phyloP scores from a whole-genome alignment of 345 rosid species.

The Excoecaria agallocha region DNA sequence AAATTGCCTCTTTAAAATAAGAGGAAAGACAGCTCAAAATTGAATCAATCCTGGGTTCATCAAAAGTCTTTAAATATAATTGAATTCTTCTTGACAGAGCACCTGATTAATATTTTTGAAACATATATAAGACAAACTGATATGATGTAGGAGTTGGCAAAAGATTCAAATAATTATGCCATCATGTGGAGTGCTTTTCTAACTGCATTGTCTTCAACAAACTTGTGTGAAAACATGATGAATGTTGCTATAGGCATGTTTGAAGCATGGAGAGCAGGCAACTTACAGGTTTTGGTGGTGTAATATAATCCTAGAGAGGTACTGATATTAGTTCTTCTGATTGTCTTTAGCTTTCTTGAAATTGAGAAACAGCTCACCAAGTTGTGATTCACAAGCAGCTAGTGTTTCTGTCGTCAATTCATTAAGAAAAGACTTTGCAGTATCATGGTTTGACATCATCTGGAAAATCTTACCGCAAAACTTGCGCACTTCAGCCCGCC shows the following conservation, averaged over 20 bases:
- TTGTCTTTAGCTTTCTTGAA: constrained; percentile 41
- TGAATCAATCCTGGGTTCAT: not conserved
- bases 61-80: not conserved
- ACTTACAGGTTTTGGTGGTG: too few species aligned
- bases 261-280: not conserved
- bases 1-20: too few species aligned
- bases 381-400: constrained; percentile 63
- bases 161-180: not conserved
- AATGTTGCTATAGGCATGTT: not conserved
- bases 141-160: not conserved
- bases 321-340: not conserved
- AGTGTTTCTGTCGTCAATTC: constrained; percentile 46
- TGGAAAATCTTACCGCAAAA: constrained; percentile 60
- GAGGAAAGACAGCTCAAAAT: not conserved
- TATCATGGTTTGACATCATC: constrained; percentile 43
- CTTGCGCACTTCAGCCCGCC: constrained; percentile 65
- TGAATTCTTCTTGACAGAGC: constrained; percentile 7
- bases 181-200: not conserved
- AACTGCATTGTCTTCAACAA: not conserved
- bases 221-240: not conserved
- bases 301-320: not conserved
- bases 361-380: constrained; percentile 54
- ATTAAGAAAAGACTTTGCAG: constrained; percentile 59
- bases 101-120: too few species aligned
- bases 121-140: not conserved